Percentiles rank a stretch among this genome's conserved stretches.
phyloP scores from a whole-genome alignment of 139 green algal species.

The Picocystis salinarum region DNA sequence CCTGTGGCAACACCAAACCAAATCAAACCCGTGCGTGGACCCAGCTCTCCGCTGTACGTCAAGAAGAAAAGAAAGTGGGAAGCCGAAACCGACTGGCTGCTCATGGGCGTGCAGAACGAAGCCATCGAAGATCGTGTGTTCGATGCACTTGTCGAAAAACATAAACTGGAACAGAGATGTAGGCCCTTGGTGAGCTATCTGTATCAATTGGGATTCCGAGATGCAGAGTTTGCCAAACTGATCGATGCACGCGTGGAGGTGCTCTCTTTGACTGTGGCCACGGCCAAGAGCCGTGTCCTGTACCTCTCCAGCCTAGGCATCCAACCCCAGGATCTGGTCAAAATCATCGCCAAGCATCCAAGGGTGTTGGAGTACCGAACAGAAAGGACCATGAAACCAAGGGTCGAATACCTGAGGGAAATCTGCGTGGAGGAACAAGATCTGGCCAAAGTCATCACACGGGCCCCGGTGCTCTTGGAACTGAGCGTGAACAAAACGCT shows the following conservation, averaged over 20 bases:
- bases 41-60: no score
- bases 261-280: conserved; percentile 3
- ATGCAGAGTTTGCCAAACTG: conserved; percentile 6
- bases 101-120: conserved; percentile 12
- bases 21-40: no score
- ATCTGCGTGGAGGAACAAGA: conserved; percentile 21
- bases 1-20: no score
- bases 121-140: conserved; percentile 6
- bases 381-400: conserved; percentile 21
- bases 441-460: conserved; percentile 21
- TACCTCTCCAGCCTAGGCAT: conserved; percentile 12
- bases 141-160: conserved; percentile 2
- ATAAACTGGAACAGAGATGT: conserved; percentile 1
- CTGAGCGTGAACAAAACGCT: conserved; percentile 26
- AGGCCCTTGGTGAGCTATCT: conserved; percentile 11
- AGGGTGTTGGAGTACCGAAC: conserved; percentile 26
- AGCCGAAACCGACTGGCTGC: conserved; percentile 13
- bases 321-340: conserved; percentile 10
- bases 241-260: conserved; percentile 1
- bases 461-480: conserved; percentile 26
- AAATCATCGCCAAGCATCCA: conserved; percentile 31
- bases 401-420: conserved; percentile 27
- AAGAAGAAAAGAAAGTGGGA: no score
- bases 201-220: conserved; percentile 1
- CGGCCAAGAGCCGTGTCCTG: conserved; percentile 3